Evolutionary conservation across 2,329 filamentous ascomycete species (phyloP).

Genomic region (Tolypocladium ophioglossoides): DNA sequence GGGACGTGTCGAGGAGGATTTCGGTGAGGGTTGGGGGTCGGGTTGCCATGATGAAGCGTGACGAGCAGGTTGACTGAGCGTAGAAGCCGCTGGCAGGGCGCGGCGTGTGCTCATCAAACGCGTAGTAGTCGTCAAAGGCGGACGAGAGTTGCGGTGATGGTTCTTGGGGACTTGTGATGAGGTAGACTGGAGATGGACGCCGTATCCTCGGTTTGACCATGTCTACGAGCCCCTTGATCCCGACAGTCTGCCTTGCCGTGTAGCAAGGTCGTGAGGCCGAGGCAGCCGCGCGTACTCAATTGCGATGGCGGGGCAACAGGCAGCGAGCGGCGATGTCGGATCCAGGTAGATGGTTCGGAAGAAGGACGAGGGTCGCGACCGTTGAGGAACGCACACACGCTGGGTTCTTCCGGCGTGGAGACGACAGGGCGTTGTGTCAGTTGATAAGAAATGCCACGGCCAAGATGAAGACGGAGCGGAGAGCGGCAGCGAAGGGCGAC

Average conservation of each 20-base stretch:
- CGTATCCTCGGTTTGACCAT: slow-evolving; percentile 39
- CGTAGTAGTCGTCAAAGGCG: slow-evolving; percentile 34
- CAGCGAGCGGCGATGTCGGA: slow-evolving; percentile 4
- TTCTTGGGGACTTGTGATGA: slow-evolving; percentile 30
- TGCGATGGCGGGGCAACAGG: background rate
- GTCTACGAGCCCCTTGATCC: slow-evolving; percentile 4
- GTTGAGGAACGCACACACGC: background rate
- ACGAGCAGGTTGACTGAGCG: slow-evolving; percentile 28
- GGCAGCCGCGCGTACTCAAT: background rate
- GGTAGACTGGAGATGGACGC: slow-evolving; percentile 31
- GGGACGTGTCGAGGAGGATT: slow-evolving; percentile 76
- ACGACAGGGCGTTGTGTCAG: background rate
- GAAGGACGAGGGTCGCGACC: background rate
- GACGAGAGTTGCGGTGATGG: slow-evolving; percentile 33
- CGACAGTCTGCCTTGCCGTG: background rate
- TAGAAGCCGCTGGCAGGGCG: slow-evolving; percentile 38
- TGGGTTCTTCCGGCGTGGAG: no score
- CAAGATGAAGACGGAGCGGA: background rate
- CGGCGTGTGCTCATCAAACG: slow-evolving; percentile 29
- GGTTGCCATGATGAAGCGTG: slow-evolving; percentile 19
- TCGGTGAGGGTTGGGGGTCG: slow-evolving; percentile 64
- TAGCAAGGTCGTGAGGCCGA: background rate
- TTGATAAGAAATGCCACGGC: background rate
- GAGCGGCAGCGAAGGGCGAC: slow-evolving; percentile 2
- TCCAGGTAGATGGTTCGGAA: background rate